These are phyloP conservation scores for Phytophthora megakarya DNA, from an alignment of 352 stramenopile species.

Conservation along the genomic window DNA sequence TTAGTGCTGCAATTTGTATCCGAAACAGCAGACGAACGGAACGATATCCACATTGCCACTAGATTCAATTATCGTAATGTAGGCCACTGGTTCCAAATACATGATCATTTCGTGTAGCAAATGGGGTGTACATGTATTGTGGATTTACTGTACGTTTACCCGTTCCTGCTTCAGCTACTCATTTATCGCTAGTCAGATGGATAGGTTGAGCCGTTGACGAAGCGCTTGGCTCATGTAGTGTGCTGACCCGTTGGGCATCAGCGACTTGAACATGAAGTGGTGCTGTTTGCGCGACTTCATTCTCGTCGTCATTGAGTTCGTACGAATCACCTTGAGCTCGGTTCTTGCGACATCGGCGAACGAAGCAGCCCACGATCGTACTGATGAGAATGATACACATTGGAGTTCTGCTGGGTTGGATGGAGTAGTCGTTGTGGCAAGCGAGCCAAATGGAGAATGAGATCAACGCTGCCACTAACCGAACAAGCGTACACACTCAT, in stretches of 20 bases:
- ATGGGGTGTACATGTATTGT: background rate
- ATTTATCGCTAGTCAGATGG: background rate
- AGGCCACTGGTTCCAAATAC: too few species aligned
- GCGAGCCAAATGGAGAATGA: slow-evolving; percentile 16
- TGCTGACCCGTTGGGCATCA: background rate
- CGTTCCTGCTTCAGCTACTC: background rate
- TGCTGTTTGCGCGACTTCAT: background rate
- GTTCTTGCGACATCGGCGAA: slow-evolving; percentile 16
- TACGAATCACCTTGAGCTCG: slow-evolving; percentile 5
- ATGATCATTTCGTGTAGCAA: too few species aligned
- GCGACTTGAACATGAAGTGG: slow-evolving; percentile 14
- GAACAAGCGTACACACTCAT: background rate
- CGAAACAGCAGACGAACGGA: too few species aligned
- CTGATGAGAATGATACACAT: slow-evolving; percentile 23
- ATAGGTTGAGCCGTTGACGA: background rate
- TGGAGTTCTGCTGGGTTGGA: background rate
- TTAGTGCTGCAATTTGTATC: too few species aligned
- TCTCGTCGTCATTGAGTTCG: background rate
- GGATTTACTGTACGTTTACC: background rate
- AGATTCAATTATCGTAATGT: too few species aligned
- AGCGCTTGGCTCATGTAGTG: background rate
- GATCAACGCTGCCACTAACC: background rate
- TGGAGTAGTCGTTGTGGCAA: background rate
- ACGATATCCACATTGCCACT: too few species aligned
- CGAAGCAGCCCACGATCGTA: slow-evolving; percentile 4